Base-by-base conservation (phyloP, 148 eudicot genomes). In the Diospyros lotus region DNA sequence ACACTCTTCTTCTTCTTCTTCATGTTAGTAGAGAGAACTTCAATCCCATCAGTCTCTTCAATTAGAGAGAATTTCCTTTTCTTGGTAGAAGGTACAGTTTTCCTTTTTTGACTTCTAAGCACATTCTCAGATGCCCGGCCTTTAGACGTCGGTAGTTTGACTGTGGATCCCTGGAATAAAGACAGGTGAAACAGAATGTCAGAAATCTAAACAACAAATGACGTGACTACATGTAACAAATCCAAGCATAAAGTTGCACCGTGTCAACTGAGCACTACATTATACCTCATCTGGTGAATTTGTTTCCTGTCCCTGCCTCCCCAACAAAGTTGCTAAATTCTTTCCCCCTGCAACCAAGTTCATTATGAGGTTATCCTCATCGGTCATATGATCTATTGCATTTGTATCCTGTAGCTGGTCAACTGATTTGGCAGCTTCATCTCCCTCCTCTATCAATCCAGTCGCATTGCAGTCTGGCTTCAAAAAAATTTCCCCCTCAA, bases 291-390 rank as follows among this genome's bases (percentile, higher is more conserved):
- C 77, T 10, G 69, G 71, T 53, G 58, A 53, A 58, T 56, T 54
- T 60, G 83, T 73, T 80, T 78, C 78, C 50, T 75, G 79, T 68
- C 73, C 65, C 83, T 76, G 63, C 76, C 75, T 77, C 70, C 78
- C 80, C 10, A 73, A 66, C 73, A 71, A 72, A 71, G 65, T 56
- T 9, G 28, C 75, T 56, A 67, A 68, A 48, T 69, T 65, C 15
- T 76, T 82, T 66, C 81, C 75, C 50, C 81, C 79, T 51, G 77
- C 76, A 64, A 83, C 89, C n/a, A 81, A 66, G 77, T 93, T 93
- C 63, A 89, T 80, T 63, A 89, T 79, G 53, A 93, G 86, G 79
- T 87, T 82, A 18, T 88, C 91, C 59, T 89, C 94, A 79, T 89
- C 89, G n/a, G 75, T 72, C 61, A 61, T 65, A 48, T 82, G 71